Base-by-base conservation (phyloP, 106 monocot species). In the Phalaenopsis aphrodite region DNA sequence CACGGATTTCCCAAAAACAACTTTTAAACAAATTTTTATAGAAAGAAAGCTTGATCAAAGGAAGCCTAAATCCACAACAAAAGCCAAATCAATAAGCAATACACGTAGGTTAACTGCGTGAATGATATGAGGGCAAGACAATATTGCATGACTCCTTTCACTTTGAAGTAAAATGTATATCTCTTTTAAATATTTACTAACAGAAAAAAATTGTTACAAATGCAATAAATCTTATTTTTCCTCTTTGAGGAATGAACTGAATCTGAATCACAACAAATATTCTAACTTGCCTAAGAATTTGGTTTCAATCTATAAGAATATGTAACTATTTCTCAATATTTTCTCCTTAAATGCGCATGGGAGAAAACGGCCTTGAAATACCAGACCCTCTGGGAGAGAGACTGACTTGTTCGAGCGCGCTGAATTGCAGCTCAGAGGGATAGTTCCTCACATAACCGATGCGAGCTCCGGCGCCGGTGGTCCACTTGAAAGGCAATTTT, bases 391-490 rank as follows among this genome's bases (percentile, higher is more conserved):
- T 84, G 15, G 96, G 88, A 61, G 96, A 96, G 58, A 96, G 77
- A 81, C 81, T 83, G 43, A 91, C 89, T 75, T 88, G 86, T 79
- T 91, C 91, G 56, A 96, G 79, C 30, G 88, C 88, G 6, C 84
- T 88, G 75, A 91, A 84, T 16, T 89, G 91, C 17, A 96, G 87
- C 78, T 91, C 91, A 0, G 89, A 88, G 1, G 96, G 93, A 76
- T 88, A 96, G 78, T 93, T 93, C 76, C 93, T 88, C 41, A 96
- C 93, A 52, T 88, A 93, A 19, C 89, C 88, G 30, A 96, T 96
- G 41, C 96, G 84, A 73, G 96, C 91, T 6, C 96, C 96, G 7
- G 89, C 90, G 2, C 91, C 96, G 0, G 91, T 91, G 4, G 87
- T 91, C 96, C 96, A 96, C 79, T 83, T 91, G 73, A 78, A 84